Base-by-base conservation (phyloP, 805 yeast species). In the Saturnispora saitoi region DNA sequence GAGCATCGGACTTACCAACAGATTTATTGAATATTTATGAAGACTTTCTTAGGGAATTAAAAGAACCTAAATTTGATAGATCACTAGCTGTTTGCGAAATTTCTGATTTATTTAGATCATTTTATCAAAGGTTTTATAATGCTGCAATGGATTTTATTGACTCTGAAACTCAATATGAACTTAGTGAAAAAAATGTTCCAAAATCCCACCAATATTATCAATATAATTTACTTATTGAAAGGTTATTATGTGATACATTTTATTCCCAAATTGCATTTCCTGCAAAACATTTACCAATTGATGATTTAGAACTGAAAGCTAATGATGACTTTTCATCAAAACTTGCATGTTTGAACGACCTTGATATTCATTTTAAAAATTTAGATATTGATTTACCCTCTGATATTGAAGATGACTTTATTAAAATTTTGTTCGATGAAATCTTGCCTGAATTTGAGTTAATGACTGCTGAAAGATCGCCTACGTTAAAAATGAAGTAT, bases 81-180 rank as follows among this genome's bases (percentile, higher is more conserved):
- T 68, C 70, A 0, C 54, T 66, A 41, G 67, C 68, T 11, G 56
- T 63, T 37, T 59, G 57, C 48, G 69, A 67, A 48, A 61, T 67
- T 28, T 62, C 68, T 0, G 65, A 61, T 28, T 50, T 67, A 24
- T 66, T 66, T 45, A 69, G 66, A 39, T 55, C 56, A n/a, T 66
- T 67, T 41, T 67, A 63, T 43, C 44, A 53, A 15, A 58, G 60
- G 9, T 67, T 66, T 44, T 55, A 59, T 48, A 17, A 41, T 9
- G 58, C 54, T 32, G 51, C 53, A n/a, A 15, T 42, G 2, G 53
- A 51, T 8, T 56, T 53, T 48, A 44, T 62, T 15, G 55, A 54
- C 10, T 48, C 55, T 12, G 52, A 57, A 11, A 50, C 52, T 32
- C 56, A 42, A 38, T 42, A 54, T n/a, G 65, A 62, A 46, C 40